A percentile compares a stretch with the other conserved stretches of the same genome.
Conservation (phyloP, 2,329 filamentous ascomycete species). For the Tolypocladium tundrense region DNA sequence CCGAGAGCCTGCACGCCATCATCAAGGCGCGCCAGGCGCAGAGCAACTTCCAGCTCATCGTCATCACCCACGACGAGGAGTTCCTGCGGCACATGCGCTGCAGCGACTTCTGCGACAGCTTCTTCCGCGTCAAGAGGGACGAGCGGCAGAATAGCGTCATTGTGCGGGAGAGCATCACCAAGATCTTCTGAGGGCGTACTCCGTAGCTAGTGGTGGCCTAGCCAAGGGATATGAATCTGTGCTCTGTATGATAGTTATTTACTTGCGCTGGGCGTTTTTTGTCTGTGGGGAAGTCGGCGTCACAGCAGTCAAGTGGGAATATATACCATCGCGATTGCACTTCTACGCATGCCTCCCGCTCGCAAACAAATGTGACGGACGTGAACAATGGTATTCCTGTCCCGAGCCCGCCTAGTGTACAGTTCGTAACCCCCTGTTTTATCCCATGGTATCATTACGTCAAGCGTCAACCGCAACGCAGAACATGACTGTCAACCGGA, state of each 20-base stretch:
- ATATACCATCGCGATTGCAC: not conserved
- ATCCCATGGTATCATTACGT: not conserved
- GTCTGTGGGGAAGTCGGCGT: not conserved
- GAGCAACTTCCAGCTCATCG: conserved; percentile 93
- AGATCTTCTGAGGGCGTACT: conserved; percentile 22
- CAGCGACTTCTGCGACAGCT: conserved; percentile 84
- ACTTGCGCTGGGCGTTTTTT: not conserved
- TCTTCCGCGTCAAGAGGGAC: conserved; percentile 78
- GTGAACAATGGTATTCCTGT: not conserved
- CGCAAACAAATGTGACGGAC: not conserved
- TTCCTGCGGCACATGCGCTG: conserved; percentile 91
- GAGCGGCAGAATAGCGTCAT: conserved; percentile 83
- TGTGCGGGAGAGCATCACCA: conserved; percentile 53
- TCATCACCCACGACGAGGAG: conserved; percentile 98
- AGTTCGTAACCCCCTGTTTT: not conserved
- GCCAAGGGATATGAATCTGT: not conserved
- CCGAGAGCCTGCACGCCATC: conserved; percentile 74
- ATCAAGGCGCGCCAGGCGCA: conserved; percentile 76
- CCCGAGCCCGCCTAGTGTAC: not conserved
- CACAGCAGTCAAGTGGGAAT: not conserved
- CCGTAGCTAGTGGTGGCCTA: no score
- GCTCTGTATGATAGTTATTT: not conserved
- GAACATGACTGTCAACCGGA: not conserved
- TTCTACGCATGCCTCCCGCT: not conserved
- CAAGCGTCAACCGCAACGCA: not conserved